phyloP scores from a whole-genome alignment of 768 basidiomycete species.

The Amanita pseudoporphyria region DNA sequence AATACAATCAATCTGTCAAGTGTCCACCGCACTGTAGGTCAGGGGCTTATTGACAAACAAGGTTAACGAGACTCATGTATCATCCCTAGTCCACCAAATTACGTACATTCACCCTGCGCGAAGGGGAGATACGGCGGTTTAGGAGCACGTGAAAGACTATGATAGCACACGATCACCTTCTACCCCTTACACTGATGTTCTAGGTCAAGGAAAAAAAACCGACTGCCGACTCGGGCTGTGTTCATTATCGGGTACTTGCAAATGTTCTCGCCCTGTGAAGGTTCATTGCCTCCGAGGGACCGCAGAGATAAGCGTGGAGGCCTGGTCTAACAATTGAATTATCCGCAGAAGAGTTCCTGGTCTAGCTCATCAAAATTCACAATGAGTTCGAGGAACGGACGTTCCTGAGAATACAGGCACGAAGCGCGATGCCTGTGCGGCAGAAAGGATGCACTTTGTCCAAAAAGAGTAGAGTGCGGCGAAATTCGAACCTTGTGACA shows the following conservation, averaged over 20 bases:
- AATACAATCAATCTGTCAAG: neutral
- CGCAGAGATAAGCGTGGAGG: too few relatives aligned
- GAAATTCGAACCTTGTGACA: neutral
- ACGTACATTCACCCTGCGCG: neutral
- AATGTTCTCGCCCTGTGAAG: too few relatives aligned
- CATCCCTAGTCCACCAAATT: neutral
- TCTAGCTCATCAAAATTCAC: neutral
- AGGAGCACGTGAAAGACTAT: neutral
- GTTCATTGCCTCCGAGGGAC: too few relatives aligned
- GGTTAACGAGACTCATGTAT: neutral
- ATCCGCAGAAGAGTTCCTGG: conserved; percentile 7
- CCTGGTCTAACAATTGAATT: conserved; percentile 3
- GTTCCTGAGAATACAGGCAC: neutral
- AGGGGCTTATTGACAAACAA: neutral
- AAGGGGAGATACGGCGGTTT: conserved; percentile 5
- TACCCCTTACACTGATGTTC: neutral
- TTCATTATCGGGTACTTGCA: too few relatives aligned
- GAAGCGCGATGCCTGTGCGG: too few relatives aligned
- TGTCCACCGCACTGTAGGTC: neutral
- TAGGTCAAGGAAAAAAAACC: neutral
- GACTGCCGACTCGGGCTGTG: too few relatives aligned
- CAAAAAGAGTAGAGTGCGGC: neutral
- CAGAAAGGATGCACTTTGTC: too few relatives aligned
- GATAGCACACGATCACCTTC: neutral
- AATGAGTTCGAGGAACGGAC: too few relatives aligned